A percentile compares a stretch with the other conserved stretches of the same genome.
Evolutionary conservation across 768 basidiomycete genomes (phyloP).

Genomic region (Termitomyces sp.): DNA sequence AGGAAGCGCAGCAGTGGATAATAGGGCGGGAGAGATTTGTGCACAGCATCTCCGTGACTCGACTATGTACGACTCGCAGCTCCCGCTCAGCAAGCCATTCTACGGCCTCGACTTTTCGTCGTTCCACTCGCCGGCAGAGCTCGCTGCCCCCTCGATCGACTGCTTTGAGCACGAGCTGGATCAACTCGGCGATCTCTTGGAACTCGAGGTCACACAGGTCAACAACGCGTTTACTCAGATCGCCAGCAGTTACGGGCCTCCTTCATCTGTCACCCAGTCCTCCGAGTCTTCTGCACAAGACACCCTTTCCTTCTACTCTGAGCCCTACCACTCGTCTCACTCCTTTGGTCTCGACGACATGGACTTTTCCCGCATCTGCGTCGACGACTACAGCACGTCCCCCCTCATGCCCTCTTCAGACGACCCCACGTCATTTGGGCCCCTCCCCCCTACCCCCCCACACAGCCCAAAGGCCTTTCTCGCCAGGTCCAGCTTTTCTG

Average conservation of each 20-base stretch:
- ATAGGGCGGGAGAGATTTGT: not conserved
- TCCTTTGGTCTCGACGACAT: slow-evolving; percentile 48
- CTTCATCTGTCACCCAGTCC: slow-evolving; percentile 73
- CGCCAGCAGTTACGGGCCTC: slow-evolving; percentile 62
- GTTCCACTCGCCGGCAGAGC: slow-evolving; percentile 62
- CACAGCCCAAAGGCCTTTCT: slow-evolving; percentile 36
- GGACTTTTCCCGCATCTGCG: slow-evolving; percentile 60
- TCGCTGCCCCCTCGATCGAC: slow-evolving; percentile 75
- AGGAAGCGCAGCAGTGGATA: slow-evolving; percentile 4
- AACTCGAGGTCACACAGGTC: slow-evolving; percentile 58
- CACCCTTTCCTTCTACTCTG: slow-evolving; percentile 60
- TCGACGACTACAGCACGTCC: slow-evolving; percentile 45
- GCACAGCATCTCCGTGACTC: not conserved
- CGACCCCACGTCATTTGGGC: slow-evolving; percentile 55
- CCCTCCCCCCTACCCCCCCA: slow-evolving; percentile 52
- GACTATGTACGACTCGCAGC: slow-evolving; percentile 13
- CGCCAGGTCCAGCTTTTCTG: slow-evolving; percentile 54
- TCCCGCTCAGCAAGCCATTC: slow-evolving; percentile 16
- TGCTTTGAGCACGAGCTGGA: slow-evolving; percentile 82
- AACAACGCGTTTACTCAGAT: slow-evolving; percentile 61
- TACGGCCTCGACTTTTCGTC: slow-evolving; percentile 58
- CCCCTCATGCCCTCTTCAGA: slow-evolving; percentile 7
- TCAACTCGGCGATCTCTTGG: slow-evolving; percentile 54
- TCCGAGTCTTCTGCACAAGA: slow-evolving; percentile 77
- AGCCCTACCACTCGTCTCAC: slow-evolving; percentile 53